Conservation (phyloP, 2,329 filamentous ascomycete genomes). For the Purpureocillium lavendulum region DNA sequence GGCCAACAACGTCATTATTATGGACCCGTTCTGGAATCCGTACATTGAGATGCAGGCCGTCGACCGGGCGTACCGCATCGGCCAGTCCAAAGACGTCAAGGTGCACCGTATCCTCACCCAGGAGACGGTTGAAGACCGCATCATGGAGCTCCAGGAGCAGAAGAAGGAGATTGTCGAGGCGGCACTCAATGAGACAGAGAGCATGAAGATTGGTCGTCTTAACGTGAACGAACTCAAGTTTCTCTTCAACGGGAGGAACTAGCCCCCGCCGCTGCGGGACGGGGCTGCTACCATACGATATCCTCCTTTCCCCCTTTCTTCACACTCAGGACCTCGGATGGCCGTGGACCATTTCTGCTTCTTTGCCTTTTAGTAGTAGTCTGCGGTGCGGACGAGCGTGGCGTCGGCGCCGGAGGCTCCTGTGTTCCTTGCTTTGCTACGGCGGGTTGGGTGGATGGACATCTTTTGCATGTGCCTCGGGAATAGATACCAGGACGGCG, state of each 20-base stretch:
- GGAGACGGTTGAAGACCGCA: conserved; percentile 80
- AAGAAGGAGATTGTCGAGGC: conserved; percentile 71
- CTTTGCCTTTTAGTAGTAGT: too few species aligned
- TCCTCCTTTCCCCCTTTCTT: too few species aligned
- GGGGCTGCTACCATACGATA: too few species aligned
- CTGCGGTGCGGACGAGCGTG: too few species aligned
- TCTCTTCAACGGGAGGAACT: conserved; percentile 44
- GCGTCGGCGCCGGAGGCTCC: too few species aligned
- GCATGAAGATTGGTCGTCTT: conserved; percentile 58
- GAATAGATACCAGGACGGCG: too few species aligned
- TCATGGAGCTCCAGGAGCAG: conserved; percentile 66
- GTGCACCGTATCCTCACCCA: conserved; percentile 74
- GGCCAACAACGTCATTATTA: conserved; percentile 78
- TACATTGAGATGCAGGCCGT: conserved; percentile 90
- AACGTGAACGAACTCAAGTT: conserved; percentile 59
- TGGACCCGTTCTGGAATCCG: conserved; percentile 93
- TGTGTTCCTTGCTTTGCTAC: too few species aligned
- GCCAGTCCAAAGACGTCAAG: conserved; percentile 63
- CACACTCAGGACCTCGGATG: too few species aligned
- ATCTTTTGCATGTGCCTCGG: too few species aligned
- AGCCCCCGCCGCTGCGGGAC: not conserved
- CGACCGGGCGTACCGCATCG: conserved; percentile 82
- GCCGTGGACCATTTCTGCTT: too few species aligned
- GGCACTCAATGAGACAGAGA: conserved; percentile 70
- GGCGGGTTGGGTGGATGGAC: too few species aligned